phyloP scores from a whole-genome alignment of 1,284 basidiomycete genomes.

The Rhodotorula sp. region DNA sequence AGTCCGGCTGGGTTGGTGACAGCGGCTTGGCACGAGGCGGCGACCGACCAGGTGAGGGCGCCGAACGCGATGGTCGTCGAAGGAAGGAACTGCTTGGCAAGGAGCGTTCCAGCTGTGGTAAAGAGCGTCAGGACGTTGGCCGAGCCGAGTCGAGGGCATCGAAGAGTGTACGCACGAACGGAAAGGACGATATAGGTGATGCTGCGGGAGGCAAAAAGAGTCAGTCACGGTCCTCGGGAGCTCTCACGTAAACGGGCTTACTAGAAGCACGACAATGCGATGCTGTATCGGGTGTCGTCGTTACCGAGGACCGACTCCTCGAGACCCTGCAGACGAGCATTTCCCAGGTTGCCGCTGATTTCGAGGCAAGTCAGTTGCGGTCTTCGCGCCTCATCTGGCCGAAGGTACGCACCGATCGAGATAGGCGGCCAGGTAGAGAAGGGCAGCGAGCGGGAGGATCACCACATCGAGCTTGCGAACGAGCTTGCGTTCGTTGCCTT shows the following conservation, averaged over 20 bases:
- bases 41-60: conserved; percentile 53
- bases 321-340: conserved; percentile 51
- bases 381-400: not conserved
- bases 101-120: conserved; percentile 47
- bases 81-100: conserved; percentile 49
- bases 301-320: conserved; percentile 47
- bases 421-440: conserved; percentile 55
- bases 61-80: conserved; percentile 52
- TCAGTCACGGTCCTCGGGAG: not conserved
- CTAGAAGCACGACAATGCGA: conserved; percentile 52
- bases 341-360: conserved; percentile 31
- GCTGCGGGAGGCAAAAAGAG: not conserved
- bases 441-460: conserved; percentile 53
- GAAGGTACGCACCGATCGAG: conserved; percentile 47
- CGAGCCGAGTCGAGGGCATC: conserved; percentile 42
- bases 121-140: not conserved
- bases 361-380: not conserved
- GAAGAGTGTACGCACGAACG: conserved; percentile 35
- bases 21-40: conserved; percentile 53
- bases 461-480: conserved; percentile 50
- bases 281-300: conserved; percentile 51
- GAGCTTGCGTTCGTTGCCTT: conserved; percentile 48
- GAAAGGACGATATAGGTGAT: conserved; percentile 34
- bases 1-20: conserved; percentile 48
- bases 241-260: not conserved